These are phyloP conservation scores for Fusarium sp. DNA, from an alignment of 2,329 filamentous ascomycete species.

Conservation along the genomic window DNA sequence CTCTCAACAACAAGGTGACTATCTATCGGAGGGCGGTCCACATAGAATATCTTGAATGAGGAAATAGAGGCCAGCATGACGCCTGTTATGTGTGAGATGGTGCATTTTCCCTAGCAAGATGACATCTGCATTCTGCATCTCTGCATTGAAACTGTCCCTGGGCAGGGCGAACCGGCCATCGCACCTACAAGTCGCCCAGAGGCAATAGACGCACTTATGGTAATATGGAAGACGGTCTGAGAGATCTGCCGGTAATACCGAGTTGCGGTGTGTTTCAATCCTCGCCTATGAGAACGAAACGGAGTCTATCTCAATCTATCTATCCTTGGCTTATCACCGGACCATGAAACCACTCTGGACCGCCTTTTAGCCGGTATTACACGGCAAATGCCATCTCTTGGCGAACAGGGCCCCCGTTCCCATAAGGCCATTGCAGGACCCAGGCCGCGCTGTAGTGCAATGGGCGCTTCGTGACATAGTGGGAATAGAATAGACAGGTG, in stretches of 20 bases:
- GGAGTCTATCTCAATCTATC: neutral
- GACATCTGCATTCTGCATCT: neutral
- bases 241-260: neutral
- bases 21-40: neutral
- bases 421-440: neutral
- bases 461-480: neutral
- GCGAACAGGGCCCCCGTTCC: neutral
- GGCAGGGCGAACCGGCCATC: neutral
- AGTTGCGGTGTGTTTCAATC: neutral
- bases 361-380: neutral
- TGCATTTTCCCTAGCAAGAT: neutral
- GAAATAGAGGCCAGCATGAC: neutral
- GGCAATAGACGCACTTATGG: neutral
- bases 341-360: neutral
- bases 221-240: neutral
- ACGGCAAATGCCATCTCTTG: neutral
- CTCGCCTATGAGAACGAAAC: neutral
- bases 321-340: neutral
- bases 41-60: neutral
- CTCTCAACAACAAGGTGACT: neutral
- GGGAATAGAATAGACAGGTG: neutral
- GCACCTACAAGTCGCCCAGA: neutral
- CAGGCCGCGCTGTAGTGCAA: neutral
- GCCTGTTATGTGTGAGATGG: neutral
- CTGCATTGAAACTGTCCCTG: neutral